Percentiles rank a stretch among this genome's conserved stretches.
Conservation (phyloP, 1,284 basidiomycete species). For the Marasmius sp. region DNA sequence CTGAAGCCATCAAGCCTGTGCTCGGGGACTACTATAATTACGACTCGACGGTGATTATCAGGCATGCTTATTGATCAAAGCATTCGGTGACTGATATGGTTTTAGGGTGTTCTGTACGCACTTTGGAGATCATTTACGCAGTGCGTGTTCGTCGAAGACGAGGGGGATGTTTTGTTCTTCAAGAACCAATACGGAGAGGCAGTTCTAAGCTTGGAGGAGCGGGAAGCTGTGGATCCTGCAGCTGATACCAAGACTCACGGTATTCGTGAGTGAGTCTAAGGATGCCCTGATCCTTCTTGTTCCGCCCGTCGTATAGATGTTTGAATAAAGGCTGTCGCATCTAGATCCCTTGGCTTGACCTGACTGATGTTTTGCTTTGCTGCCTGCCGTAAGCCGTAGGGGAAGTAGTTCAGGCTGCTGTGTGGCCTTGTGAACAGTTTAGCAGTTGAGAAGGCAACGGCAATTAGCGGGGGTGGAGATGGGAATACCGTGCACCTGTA, state of each 20-base stretch:
- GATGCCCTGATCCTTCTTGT: background rate
- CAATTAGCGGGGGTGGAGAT: too few species aligned
- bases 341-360: too few species aligned
- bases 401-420: too few species aligned
- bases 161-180: constrained; percentile 75
- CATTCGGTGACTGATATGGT: background rate
- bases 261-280: too few species aligned
- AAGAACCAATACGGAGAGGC: constrained; percentile 65
- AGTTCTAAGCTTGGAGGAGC: background rate
- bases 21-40: constrained; percentile 40
- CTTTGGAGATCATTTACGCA: constrained; percentile 53
- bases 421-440: too few species aligned
- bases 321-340: too few species aligned
- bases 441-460: too few species aligned
- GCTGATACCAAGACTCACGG: background rate
- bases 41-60: constrained; percentile 42
- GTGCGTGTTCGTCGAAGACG: constrained; percentile 70
- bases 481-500: too few species aligned
- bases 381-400: too few species aligned
- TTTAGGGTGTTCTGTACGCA: constrained; percentile 30
- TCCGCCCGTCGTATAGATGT: background rate
- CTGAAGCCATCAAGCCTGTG: constrained; percentile 37
- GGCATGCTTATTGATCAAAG: background rate
- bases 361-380: too few species aligned
- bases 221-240: background rate